These are phyloP conservation scores for Lagenidium sp. DNA, from an alignment of 352 stramenopile genomes.

Conservation along the genomic window DNA sequence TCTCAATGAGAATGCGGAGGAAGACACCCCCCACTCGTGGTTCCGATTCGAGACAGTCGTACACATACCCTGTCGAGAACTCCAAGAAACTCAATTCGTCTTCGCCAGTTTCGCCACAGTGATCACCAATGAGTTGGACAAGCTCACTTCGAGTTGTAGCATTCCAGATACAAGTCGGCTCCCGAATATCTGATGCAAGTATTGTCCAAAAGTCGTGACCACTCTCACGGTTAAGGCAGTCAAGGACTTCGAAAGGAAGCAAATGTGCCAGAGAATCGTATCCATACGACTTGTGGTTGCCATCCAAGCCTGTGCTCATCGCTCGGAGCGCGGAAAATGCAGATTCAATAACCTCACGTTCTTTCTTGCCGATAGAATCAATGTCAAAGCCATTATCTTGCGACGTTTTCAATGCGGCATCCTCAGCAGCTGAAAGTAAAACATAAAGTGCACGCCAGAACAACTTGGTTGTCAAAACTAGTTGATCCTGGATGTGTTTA, in stretches of 20 bases:
- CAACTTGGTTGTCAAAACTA: slow-evolving; percentile 48
- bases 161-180: slow-evolving; percentile 77
- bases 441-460: slow-evolving; percentile 79
- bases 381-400: slow-evolving; percentile 20
- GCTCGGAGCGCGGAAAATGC: slow-evolving; percentile 55
- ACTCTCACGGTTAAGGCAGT: slow-evolving; percentile 56
- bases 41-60: slow-evolving; percentile 66
- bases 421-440: slow-evolving; percentile 59
- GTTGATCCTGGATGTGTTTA: slow-evolving; percentile 43
- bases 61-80: slow-evolving; percentile 65
- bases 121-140: slow-evolving; percentile 66
- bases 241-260: slow-evolving; percentile 63
- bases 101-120: slow-evolving; percentile 38
- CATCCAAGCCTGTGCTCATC: slow-evolving; percentile 44
- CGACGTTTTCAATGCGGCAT: slow-evolving; percentile 26
- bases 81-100: slow-evolving; percentile 64
- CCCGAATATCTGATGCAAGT: slow-evolving; percentile 59
- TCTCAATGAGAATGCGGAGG: slow-evolving; percentile 55
- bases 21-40: slow-evolving; percentile 66
- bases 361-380: slow-evolving; percentile 41
- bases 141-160: slow-evolving; percentile 46
- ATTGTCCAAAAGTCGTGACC: slow-evolving; percentile 68
- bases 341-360: slow-evolving; percentile 66
- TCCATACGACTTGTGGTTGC: slow-evolving; percentile 35
- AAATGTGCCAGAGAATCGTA: slow-evolving; percentile 59